Evolutionary conservation across 2,329 filamentous ascomycete species (phyloP), one percentile per base, ranked within the genome.

Genomic region (Alternaria panax): DNA sequence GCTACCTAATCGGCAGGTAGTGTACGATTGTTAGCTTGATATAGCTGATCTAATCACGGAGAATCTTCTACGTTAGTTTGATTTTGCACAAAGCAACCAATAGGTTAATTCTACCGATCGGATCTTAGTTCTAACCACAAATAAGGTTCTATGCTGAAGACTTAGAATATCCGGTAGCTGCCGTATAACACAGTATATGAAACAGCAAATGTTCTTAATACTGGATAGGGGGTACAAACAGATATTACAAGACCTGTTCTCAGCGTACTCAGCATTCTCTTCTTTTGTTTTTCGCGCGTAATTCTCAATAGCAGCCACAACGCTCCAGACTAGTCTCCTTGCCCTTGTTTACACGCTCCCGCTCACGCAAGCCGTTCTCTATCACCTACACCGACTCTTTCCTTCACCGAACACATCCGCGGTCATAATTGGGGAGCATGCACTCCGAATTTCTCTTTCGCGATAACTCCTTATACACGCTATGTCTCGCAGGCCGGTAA

Each of bases 391-490:
- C 9, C 54, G 4, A 34, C 52, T 20, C 47, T 36, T 7, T 58
- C 52, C 5, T 62, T 63, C 22, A 51, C 66, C 27, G 61, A 67
- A 41, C 63, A 67, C 20, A 60, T 66, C 9, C 63, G 66, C 16
- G 59, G 61, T 22, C 60, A 65, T 24, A 64, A 65, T 4, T 62
- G 64, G 54, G 65, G 65, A 47, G 57, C 63, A 20, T 66, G 57
- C 41, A 56, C 63, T 11, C 60, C 65, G 16, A 62, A 62, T 8
- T 66, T 67, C 47, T 64, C 62, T 11, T 65, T 62, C 7, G 63
- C 65, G 20, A 67, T 67, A 24, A 66, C 55, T 1, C 65, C 65
- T 4, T 67, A 63, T 51, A 55, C 60, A 5, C 61, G 62, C 51
- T 67, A 67, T 24, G 55, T 67, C 9, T 54, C 59, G 36, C 59